phyloP scores from a whole-genome alignment of 148 eudicot species.

The Rhododendron henanense region DNA sequence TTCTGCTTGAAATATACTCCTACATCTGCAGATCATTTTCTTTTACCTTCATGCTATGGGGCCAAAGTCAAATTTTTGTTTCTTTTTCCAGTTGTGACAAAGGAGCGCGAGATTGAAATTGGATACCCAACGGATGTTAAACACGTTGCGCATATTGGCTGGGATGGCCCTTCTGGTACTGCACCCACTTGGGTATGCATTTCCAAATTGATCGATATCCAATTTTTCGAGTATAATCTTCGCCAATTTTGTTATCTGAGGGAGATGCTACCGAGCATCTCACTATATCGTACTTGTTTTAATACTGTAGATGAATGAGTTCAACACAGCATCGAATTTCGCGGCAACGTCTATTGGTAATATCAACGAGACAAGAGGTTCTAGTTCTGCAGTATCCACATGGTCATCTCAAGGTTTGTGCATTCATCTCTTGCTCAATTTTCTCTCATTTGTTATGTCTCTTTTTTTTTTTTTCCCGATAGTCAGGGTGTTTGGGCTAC shows the following conservation, averaged over 20 bases:
- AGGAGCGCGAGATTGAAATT: slow-evolving; percentile 74
- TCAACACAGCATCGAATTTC: slow-evolving; percentile 36
- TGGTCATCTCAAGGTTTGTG: slow-evolving; percentile 49
- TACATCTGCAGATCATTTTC: no score
- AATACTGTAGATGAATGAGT: slow-evolving; percentile 46
- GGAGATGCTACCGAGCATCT: no score
- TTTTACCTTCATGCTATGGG: neutral
- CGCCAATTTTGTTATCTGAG: neutral
- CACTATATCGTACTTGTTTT: neutral
- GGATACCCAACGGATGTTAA: slow-evolving; percentile 86
- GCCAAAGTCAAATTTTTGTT: neutral
- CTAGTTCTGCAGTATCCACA: slow-evolving; percentile 33
- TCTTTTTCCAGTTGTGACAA: slow-evolving; percentile 25
- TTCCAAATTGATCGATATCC: neutral
- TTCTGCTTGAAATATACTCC: no score
- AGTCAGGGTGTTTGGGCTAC: no score
- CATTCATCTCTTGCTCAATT: neutral
- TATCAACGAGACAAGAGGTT: slow-evolving; percentile 8
- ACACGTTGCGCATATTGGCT: slow-evolving; percentile 84
- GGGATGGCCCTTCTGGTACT: slow-evolving; percentile 64
- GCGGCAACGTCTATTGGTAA: slow-evolving; percentile 39
- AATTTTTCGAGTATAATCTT: neutral
- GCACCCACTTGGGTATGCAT: slow-evolving; percentile 72
- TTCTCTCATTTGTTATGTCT: neutral
- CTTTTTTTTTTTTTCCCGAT: no score